A percentile compares a stretch with the other conserved stretches of the same genome.
Conservation (phyloP, 2,329 filamentous ascomycete genomes). For the Fusarium marasasianum region DNA sequence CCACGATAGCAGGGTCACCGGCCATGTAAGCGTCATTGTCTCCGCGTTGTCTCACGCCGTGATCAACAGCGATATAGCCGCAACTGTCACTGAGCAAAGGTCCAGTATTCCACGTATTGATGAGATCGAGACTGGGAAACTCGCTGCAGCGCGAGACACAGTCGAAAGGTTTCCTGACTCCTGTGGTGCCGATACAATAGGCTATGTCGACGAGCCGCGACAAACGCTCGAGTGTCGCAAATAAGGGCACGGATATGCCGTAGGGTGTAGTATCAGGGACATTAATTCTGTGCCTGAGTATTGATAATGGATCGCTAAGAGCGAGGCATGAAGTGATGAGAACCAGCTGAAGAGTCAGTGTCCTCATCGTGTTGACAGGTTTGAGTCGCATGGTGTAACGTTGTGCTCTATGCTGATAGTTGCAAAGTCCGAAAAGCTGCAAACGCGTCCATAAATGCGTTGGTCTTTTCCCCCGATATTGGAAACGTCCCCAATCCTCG, state of each 20-base stretch:
- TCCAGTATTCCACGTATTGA: constrained; percentile 91
- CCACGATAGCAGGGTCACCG: constrained; percentile 66
- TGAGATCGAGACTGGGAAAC: constrained; percentile 81
- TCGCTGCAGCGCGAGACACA: constrained; percentile 88
- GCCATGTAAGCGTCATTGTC: constrained; percentile 10
- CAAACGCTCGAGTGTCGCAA: constrained; percentile 84
- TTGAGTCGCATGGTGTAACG: constrained; percentile 19
- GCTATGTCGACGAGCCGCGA: constrained; percentile 93
- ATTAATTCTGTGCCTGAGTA: constrained; percentile 8
- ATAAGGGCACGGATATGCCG: constrained; percentile 61
- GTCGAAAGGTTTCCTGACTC: constrained; percentile 82
- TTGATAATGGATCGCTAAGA: constrained; percentile 9
- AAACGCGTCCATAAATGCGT: background rate
- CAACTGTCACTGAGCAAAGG: constrained; percentile 87
- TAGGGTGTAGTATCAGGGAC: constrained; percentile 48
- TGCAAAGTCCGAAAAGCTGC: background rate
- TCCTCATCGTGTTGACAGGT: background rate
- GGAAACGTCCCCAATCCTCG: background rate
- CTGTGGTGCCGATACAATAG: constrained; percentile 89
- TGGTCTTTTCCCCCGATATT: background rate
- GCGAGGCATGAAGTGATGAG: constrained; percentile 23
- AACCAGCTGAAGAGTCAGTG: constrained; percentile 33
- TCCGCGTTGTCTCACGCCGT: constrained; percentile 50
- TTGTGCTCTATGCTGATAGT: background rate
- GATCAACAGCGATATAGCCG: constrained; percentile 92